Evolutionary conservation across 2,329 filamentous ascomycete species (phyloP), one percentile per base, ranked within the genome.

Genomic region (Paraphaeosphaeria sporulosa): DNA sequence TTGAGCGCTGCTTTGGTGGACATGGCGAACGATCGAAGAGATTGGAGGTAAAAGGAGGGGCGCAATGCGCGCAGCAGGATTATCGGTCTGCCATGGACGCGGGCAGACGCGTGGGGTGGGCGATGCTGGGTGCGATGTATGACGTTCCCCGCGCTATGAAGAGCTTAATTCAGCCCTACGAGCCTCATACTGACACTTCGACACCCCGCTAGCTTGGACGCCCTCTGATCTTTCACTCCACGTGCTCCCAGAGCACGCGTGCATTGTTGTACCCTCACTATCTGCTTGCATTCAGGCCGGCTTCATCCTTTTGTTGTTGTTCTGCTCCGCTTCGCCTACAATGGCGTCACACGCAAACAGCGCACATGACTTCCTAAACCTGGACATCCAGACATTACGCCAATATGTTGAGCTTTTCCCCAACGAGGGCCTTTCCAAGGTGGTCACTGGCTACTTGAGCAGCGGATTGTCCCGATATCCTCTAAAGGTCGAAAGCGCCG

Each of bases 371-470:
- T 48, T 76, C 40, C 64, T 85, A n/a, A 87, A 92, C 27, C 90
- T 93, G 82, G 94, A 98, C 72, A 85, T 87, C 46, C 87, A 86
- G 46, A 82, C 94, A n/a, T 80, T 99, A 25, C 85, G 89, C 57
- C 89, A 93, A 66, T 99, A 94, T 72, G 90, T 92, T 63, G 82
- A 84, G 3, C 89, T 95, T 67, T 99, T 99, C 68, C 93, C 94
- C 0, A 89, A 93, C 3, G 89, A 89, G 59, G 94, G 95, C 32
- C 83, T 98, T 8, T 89, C 89, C 55, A 93, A 93, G 70, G 87
- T 97, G 38, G 83, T 99, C 53, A 89, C 88, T 46, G 93, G 89
- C 0, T 99, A 91, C 74, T 80, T 99, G 62, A 90, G 87, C 4
- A 96, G 93, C 73, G 88, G 90, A 49, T 84, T 96, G 43, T 97